Percentiles rank a stretch among this genome's conserved stretches.
Evolutionary conservation across 2,329 filamentous ascomycete species (phyloP).

Genomic region (Diplodia scrobiculata): DNA sequence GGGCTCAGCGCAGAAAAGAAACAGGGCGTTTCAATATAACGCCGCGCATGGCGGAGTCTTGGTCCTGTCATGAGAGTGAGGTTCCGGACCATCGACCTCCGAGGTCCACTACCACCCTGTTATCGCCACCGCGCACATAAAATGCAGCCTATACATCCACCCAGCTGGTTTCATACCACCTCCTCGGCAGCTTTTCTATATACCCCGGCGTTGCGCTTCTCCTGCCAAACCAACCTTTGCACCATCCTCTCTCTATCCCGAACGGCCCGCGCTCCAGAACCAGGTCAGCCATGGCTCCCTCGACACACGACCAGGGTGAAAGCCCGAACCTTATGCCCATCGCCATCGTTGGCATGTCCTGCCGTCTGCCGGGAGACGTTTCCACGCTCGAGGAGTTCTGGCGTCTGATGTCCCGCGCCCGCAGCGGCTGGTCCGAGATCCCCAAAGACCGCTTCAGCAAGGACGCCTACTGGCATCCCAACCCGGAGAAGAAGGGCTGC

Average conservation of each 20-base stretch:
- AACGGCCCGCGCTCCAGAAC: background rate
- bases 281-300: constrained; percentile 8
- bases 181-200: background rate
- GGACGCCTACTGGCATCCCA: constrained; percentile 45
- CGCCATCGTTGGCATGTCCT: constrained; percentile 44
- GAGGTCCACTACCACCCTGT: background rate
- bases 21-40: constrained; percentile 11
- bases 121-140: constrained; percentile 11
- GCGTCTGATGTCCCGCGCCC: constrained; percentile 40
- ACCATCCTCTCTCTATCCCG: background rate
- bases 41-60: background rate
- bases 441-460: constrained; percentile 44
- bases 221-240: too few relatives aligned
- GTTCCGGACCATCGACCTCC: background rate
- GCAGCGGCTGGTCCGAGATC: constrained; percentile 40
- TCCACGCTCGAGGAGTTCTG: constrained; percentile 40
- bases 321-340: constrained; percentile 31
- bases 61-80: constrained; percentile 9
- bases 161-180: background rate
- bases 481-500: constrained; percentile 31
- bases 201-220: background rate
- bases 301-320: background rate
- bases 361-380: constrained; percentile 41
- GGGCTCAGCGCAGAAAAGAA: constrained; percentile 2
- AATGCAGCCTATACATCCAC: constrained; percentile 1